phyloP scores from a whole-genome alignment of 805 yeast species.

The Diddensiella caesifluorescens region DNA sequence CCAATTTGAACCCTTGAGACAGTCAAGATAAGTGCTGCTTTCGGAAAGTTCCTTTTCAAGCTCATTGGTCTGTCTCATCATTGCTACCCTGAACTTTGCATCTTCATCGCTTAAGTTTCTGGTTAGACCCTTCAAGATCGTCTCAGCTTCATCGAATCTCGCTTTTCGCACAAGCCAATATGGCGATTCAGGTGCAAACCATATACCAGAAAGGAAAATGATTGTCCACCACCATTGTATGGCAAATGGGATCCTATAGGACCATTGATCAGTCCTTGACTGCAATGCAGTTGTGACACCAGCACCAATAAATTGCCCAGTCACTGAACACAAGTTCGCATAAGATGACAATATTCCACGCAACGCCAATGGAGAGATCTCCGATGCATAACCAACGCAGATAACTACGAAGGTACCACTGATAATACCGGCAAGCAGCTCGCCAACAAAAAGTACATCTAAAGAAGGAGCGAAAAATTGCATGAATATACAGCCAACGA shows the following conservation, averaged over 20 bases:
- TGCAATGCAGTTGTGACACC: slow-evolving; percentile 44
- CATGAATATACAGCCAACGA: slow-evolving; percentile 37
- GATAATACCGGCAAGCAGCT: slow-evolving; percentile 37
- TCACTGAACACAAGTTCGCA: slow-evolving; percentile 50
- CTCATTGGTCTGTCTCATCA: slow-evolving; percentile 43
- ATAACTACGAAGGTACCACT: slow-evolving; percentile 54
- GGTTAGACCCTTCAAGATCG: slow-evolving; percentile 2
- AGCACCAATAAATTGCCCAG: slow-evolving; percentile 53
- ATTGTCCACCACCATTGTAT: slow-evolving; percentile 58
- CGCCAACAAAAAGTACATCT: slow-evolving; percentile 37
- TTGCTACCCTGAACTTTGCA: slow-evolving; percentile 34
- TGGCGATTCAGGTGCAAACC: slow-evolving; percentile 54
- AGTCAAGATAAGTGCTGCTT: slow-evolving; percentile 32
- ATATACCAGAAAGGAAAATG: slow-evolving; percentile 37
- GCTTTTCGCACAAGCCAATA: slow-evolving; percentile 49
- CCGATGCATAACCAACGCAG: slow-evolving; percentile 52
- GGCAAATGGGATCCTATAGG: slow-evolving; percentile 53
- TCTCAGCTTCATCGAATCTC: slow-evolving; percentile 39
- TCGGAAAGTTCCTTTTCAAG: slow-evolving; percentile 33
- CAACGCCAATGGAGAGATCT: slow-evolving; percentile 48
- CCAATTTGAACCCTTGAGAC: slow-evolving; percentile 43
- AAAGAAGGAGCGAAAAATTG: slow-evolving; percentile 43
- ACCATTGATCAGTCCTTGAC: slow-evolving; percentile 30
- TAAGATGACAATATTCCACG: slow-evolving; percentile 49
- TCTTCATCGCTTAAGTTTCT: slow-evolving; percentile 30